Percentiles rank a stretch among this genome's conserved stretches.
These are phyloP conservation scores for Talaromyces nanjingensis DNA, from an alignment of 495 filamentous ascomycete species.

Conservation along the genomic window DNA sequence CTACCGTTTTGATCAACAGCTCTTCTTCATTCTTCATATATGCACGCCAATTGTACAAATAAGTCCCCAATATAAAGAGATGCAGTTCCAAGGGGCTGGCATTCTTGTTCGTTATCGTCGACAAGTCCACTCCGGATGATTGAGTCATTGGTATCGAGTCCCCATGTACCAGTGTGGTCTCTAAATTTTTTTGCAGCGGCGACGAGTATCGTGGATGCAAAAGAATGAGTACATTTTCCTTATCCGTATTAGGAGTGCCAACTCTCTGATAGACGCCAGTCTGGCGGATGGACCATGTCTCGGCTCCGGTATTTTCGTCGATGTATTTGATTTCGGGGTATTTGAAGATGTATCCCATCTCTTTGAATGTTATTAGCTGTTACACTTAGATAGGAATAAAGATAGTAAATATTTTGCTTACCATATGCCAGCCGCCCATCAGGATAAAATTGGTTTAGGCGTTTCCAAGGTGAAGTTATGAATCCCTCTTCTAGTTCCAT, in stretches of 20 bases:
- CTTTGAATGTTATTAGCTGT: too few relatives aligned
- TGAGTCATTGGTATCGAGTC: neutral
- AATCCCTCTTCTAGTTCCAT: conserved; percentile 28
- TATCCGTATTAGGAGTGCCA: conserved; percentile 4
- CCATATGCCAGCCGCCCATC: neutral
- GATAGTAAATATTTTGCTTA: too few relatives aligned
- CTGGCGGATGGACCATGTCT: conserved; percentile 36
- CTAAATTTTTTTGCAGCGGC: conserved; percentile 19
- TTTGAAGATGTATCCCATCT: conserved; percentile 32
- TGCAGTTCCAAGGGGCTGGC: neutral
- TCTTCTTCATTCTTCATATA: neutral
- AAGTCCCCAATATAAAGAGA: neutral
- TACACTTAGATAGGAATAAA: too few relatives aligned
- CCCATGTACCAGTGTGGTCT: neutral
- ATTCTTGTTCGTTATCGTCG: neutral
- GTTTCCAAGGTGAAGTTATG: conserved; percentile 12
- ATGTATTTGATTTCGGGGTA: conserved; percentile 31
- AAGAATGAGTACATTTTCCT: conserved; percentile 12
- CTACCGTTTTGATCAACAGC: neutral
- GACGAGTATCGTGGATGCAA: conserved; percentile 29
- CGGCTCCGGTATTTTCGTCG: conserved; percentile 11
- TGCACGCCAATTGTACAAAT: neutral
- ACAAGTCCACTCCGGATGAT: neutral
- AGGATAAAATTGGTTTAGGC: conserved; percentile 18
- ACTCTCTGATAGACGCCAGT: conserved; percentile 36